Evolutionary conservation across 2,329 filamentous ascomycete genomes (phyloP).

Genomic region (Fusarium sp.): DNA sequence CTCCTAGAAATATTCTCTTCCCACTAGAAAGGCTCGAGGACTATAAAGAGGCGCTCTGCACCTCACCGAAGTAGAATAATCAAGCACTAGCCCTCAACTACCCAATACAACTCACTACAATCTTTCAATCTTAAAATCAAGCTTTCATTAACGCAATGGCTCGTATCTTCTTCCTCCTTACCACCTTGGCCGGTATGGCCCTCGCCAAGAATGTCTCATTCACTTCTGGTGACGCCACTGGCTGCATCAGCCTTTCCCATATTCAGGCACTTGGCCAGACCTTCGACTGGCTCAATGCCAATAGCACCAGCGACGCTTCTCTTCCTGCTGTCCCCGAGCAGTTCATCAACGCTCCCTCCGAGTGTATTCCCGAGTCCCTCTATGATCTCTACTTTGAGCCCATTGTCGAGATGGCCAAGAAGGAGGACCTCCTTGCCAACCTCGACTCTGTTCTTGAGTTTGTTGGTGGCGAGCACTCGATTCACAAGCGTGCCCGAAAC

Average conservation of each 20-base stretch:
- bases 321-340: constrained; percentile 11
- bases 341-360: constrained; percentile 18
- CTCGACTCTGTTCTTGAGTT: constrained; percentile 3
- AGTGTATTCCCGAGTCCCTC: constrained; percentile 25
- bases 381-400: constrained; percentile 29
- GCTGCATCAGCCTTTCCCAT: constrained; percentile 22
- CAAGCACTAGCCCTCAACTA: neutral
- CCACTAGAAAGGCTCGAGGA: neutral
- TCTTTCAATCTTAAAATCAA: neutral
- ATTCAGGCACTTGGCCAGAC: constrained; percentile 27
- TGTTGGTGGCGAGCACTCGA: neutral
- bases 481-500: constrained; percentile 14
- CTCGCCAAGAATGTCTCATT: constrained; percentile 11
- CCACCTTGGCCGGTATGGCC: constrained; percentile 2
- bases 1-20: neutral
- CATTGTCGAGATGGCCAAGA: constrained; percentile 25
- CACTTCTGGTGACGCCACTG: neutral
- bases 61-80: neutral
- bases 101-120: neutral
- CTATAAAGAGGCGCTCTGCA: neutral
- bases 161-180: constrained; percentile 8
- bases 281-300: constrained; percentile 6
- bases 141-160: neutral
- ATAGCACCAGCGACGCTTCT: neutral
- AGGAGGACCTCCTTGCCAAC: constrained; percentile 21